Evolutionary conservation across 2,329 filamentous ascomycete species (phyloP), one percentile per base, ranked within the genome.

Genomic region (Calonectria pauciramosa): DNA sequence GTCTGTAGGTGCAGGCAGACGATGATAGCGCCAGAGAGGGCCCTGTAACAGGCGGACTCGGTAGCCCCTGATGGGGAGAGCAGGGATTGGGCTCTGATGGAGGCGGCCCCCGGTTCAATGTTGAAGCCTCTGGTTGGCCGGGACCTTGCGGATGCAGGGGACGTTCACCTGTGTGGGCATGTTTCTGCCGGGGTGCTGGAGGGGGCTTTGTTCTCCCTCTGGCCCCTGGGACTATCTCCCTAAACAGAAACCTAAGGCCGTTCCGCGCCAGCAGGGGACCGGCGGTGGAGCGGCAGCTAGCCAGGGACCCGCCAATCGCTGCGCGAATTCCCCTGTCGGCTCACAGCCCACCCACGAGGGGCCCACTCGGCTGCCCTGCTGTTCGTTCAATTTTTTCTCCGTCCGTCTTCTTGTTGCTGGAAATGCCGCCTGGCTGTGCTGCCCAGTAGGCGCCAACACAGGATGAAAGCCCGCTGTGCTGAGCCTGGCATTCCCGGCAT

Each of bases 201-300:
- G 51, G 60, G 28, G 26, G 47, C 52, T 68, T 64, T 75, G 66
- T 36, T 44, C 49, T 36, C 65, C 49, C 47, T 52, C 34, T 49
- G 34, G 38, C 74, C 78, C 78, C 78, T 80, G 78, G 78, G 78
- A 76, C 75, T 78, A 78, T 72, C 63, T 54, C 72, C 34, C 67
- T 64, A 72, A 75, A 79, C 60, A 76, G 74, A 72, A 75, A 71
- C 60, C 67, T 44, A 78, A 73, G 76, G 77, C 74, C 63, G 77
- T 47, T 66, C 73, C 76, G 77, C 75, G 71, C 73, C 71, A 75
- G 56, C 65, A 65, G 32, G 69, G 71, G 41, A 59, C 66, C 64
- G 51, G 32, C 18, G 18, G 72, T 76, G 70, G 73, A 47, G 65
- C 70, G 51, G 56, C 26, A 71, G 51, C 54, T 59, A 65, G 65